These are phyloP conservation scores for Trichoderma gamsii DNA, from an alignment of 495 filamentous ascomycete genomes.

Conservation along the genomic window DNA sequence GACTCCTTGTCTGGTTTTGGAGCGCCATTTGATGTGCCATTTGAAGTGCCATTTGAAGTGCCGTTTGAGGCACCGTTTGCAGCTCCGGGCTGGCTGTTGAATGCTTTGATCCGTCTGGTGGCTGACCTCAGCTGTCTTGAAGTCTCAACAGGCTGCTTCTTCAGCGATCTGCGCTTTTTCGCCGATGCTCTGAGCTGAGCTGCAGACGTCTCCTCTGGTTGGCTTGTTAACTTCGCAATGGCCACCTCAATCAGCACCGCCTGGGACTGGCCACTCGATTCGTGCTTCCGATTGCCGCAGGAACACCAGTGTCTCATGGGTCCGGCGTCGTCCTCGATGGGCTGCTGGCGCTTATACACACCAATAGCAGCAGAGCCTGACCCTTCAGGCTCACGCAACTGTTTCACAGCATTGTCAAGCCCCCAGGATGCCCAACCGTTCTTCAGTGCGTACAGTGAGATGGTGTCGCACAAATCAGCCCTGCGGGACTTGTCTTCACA, in stretches of 20 bases:
- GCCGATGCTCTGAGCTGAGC: neutral
- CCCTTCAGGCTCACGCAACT: neutral
- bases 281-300: constrained; percentile 4
- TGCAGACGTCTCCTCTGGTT: too few species aligned
- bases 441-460: neutral
- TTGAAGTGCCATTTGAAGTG: neutral
- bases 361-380: neutral
- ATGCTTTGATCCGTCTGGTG: neutral
- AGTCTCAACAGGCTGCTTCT: neutral
- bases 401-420: neutral
- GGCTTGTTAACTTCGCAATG: neutral
- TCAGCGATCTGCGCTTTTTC: neutral
- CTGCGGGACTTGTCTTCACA: neutral
- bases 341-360: neutral
- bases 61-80: neutral
- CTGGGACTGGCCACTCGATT: neutral
- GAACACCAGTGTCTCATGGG: neutral
- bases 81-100: neutral
- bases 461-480: neutral
- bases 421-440: neutral
- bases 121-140: neutral
- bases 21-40: neutral
- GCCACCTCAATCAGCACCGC: neutral
- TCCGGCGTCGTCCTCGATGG: neutral
- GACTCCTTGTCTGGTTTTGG: neutral